Evolutionary conservation across 2,329 filamentous ascomycete species (phyloP).

Genomic region (Ramichloridium luteum): DNA sequence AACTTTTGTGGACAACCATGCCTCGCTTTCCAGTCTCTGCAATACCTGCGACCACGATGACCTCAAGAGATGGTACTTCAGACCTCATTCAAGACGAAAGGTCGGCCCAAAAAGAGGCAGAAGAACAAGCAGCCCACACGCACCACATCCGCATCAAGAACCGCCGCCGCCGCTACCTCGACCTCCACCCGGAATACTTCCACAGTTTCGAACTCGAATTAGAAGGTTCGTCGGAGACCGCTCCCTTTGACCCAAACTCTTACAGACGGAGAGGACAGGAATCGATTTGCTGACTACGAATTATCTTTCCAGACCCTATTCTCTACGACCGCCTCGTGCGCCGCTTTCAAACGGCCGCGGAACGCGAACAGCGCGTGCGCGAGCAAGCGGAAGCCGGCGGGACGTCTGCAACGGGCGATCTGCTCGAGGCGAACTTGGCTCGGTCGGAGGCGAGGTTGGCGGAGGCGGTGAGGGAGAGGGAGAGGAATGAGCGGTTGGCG

Average conservation of each 20-base stretch:
- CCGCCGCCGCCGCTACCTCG: constrained; percentile 63
- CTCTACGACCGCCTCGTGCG: constrained; percentile 73
- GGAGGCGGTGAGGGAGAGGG: constrained; percentile 47
- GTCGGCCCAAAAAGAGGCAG: no score
- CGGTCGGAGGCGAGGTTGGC: constrained; percentile 66
- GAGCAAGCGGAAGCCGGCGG: constrained; percentile 62
- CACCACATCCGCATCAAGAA: no score
- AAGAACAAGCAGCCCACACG: no score
- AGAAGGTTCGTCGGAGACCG: constrained; percentile 41
- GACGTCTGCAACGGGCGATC: constrained; percentile 14
- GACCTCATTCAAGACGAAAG: no score
- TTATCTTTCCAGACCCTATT: constrained; percentile 49
- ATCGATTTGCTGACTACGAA: constrained; percentile 2
- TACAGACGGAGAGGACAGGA: no score
- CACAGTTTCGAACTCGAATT: constrained; percentile 46
- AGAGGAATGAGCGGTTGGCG: no score
- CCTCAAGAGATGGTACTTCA: no score
- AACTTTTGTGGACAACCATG: no score
- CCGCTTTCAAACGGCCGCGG: constrained; percentile 58
- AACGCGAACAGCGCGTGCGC: constrained; percentile 61
- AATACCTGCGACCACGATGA: no score
- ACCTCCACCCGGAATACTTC: constrained; percentile 62
- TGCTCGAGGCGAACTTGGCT: constrained; percentile 64
- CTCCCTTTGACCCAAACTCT: no score
- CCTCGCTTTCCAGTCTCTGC: no score